Conservation (phyloP, 257 asterid species). For the Jacaranda mimosifolia region DNA sequence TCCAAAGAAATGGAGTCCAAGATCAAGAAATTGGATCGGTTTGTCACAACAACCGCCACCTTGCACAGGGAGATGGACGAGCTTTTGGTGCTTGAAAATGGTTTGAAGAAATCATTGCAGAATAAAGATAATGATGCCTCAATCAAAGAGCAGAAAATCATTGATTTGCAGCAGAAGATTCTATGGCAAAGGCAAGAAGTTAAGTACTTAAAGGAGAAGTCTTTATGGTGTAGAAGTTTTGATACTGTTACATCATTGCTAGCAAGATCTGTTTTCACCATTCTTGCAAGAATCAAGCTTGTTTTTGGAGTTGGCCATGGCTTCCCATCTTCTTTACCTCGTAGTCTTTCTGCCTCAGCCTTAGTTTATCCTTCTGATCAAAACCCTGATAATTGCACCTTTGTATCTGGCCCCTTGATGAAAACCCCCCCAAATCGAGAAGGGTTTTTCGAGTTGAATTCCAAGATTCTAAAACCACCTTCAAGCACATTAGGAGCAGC, state of each 20-base stretch:
- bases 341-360: slow-evolving; percentile 85
- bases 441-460: slow-evolving; percentile 58
- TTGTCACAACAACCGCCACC: slow-evolving; percentile 54
- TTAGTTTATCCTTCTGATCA: slow-evolving; percentile 77
- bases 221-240: slow-evolving; percentile 83
- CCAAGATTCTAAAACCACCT: slow-evolving; percentile 70
- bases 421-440: slow-evolving; percentile 37
- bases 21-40: slow-evolving; percentile 70
- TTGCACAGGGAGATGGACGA: slow-evolving; percentile 80
- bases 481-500: slow-evolving; percentile 73
- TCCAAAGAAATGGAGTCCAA: slow-evolving; percentile 67
- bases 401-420: slow-evolving; percentile 70
- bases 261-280: slow-evolving; percentile 71
- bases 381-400: slow-evolving; percentile 43
- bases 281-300: slow-evolving; percentile 76
- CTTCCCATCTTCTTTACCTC: slow-evolving; percentile 64
- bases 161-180: slow-evolving; percentile 76
- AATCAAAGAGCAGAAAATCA: slow-evolving; percentile 58
- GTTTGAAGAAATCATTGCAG: slow-evolving; percentile 54
- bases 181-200: slow-evolving; percentile 81
- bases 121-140: slow-evolving; percentile 39
- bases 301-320: slow-evolving; percentile 70
- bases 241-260: slow-evolving; percentile 69
- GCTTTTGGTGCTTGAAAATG: slow-evolving; percentile 59
- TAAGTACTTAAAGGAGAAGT: slow-evolving; percentile 74